phyloP scores from a whole-genome alignment of 2,329 filamentous ascomycete species.

The Diplodia corticola region DNA sequence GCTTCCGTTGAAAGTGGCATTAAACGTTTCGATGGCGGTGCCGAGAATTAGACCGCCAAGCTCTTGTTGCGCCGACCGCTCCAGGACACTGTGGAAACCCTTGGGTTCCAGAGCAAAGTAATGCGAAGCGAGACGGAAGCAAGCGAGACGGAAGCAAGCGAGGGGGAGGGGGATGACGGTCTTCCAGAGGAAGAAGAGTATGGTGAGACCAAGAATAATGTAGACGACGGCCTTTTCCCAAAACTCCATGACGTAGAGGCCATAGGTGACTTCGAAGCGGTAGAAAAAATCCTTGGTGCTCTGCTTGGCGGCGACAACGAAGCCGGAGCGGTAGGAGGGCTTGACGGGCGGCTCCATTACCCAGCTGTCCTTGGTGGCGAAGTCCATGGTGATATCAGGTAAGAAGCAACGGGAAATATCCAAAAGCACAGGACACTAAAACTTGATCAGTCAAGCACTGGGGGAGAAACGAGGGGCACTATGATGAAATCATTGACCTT shows the following conservation, averaged over 20 bases:
- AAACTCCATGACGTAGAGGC: constrained; percentile 24
- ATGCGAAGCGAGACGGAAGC: background rate
- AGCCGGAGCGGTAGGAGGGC: background rate
- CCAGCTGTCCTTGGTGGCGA: background rate
- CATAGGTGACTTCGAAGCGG: constrained; percentile 42
- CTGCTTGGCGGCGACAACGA: background rate
- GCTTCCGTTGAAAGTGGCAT: background rate
- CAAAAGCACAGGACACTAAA: background rate
- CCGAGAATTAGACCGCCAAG: background rate
- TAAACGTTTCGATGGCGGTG: background rate
- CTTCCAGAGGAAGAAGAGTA: constrained; percentile 8
- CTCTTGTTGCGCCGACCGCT: background rate
- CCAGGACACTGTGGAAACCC: constrained; percentile 8
- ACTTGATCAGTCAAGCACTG: background rate
- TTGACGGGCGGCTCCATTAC: background rate
- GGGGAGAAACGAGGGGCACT: too few relatives aligned
- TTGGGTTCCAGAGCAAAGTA: constrained; percentile 10
- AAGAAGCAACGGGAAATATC: background rate
- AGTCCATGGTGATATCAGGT: background rate
- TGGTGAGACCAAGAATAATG: background rate
- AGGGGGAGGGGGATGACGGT: constrained; percentile 4
- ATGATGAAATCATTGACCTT: background rate
- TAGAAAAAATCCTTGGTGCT: constrained; percentile 37
- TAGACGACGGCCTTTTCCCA: constrained; percentile 23
- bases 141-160: background rate